Percentiles rank a stretch among this genome's conserved stretches.
Conservation (phyloP, 768 basidiomycete species). For the Auricularia cornea region DNA sequence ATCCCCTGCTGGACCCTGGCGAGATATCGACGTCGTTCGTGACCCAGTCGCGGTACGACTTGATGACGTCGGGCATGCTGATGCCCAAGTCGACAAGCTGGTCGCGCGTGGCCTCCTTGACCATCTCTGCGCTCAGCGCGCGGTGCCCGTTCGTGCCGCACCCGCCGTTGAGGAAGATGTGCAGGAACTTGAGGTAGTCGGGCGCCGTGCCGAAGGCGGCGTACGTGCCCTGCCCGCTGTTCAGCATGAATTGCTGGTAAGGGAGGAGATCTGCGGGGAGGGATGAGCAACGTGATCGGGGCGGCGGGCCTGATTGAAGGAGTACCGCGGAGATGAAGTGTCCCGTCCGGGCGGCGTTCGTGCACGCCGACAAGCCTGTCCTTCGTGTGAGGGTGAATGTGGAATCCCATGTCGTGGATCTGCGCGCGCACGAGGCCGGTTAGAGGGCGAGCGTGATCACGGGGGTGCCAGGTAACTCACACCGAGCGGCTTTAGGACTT, state of each 20-base stretch:
- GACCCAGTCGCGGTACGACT: background rate
- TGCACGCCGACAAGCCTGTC: background rate
- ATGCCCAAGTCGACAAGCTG: background rate
- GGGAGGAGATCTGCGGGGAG: background rate
- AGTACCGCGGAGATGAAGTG: background rate
- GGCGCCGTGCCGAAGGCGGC: background rate
- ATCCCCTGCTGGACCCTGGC: background rate
- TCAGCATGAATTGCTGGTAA: background rate
- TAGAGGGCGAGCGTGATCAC: too few relatives aligned
- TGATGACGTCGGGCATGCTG: background rate
- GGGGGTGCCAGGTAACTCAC: too few relatives aligned
- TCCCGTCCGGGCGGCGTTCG: background rate
- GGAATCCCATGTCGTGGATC: background rate
- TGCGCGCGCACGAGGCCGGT: too few relatives aligned
- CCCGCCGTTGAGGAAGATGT: background rate
- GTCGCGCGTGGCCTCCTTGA: background rate
- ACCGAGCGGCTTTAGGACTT: background rate
- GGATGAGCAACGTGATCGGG: background rate
- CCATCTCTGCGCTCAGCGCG: background rate
- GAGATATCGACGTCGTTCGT: background rate
- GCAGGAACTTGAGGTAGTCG: background rate
- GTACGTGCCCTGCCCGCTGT: background rate
- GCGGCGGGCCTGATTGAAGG: background rate
- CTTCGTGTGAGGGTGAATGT: background rate
- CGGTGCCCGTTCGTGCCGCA: background rate